Evolutionary conservation across 2,329 filamentous ascomycete genomes (phyloP).

Genomic region (Neocucurbitaria cava): DNA sequence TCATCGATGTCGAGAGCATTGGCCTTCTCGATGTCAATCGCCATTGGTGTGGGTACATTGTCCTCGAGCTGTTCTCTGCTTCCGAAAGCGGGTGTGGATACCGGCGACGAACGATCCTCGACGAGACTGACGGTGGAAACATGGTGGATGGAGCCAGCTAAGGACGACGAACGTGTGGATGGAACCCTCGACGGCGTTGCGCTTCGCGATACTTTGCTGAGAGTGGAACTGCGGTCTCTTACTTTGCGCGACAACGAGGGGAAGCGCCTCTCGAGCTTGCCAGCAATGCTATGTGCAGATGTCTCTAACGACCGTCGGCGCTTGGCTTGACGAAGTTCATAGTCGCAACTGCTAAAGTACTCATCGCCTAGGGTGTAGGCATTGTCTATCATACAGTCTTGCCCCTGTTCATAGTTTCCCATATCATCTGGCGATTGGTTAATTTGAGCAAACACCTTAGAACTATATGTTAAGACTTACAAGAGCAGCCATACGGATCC

Average conservation of each 20-base stretch:
- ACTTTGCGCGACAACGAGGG: slow-evolving; percentile 63
- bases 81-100: slow-evolving; percentile 29
- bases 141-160: slow-evolving; percentile 67
- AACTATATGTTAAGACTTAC: slow-evolving; percentile 61
- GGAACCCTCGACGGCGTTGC: slow-evolving; percentile 60
- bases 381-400: slow-evolving; percentile 51
- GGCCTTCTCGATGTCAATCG: slow-evolving; percentile 46
- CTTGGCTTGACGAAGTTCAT: slow-evolving; percentile 63
- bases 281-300: slow-evolving; percentile 67
- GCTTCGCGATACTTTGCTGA: slow-evolving; percentile 49
- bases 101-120: slow-evolving; percentile 38
- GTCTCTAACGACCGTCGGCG: slow-evolving; percentile 67
- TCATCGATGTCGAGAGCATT: slow-evolving; percentile 60
- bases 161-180: slow-evolving; percentile 81
- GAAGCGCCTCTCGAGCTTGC: slow-evolving; percentile 69
- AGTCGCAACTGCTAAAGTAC: slow-evolving; percentile 66
- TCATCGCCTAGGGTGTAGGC: slow-evolving; percentile 70
- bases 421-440: slow-evolving; percentile 61
- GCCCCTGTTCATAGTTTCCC: slow-evolving; percentile 62
- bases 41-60: slow-evolving; percentile 37
- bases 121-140: slow-evolving; percentile 46
- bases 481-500: slow-evolving; percentile 66
- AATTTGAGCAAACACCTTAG: slow-evolving; percentile 22
- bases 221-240: slow-evolving; percentile 55
- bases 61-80: slow-evolving; percentile 46